Evolutionary conservation across 768 basidiomycete species (phyloP).

Genomic region (Russula vinacea): DNA sequence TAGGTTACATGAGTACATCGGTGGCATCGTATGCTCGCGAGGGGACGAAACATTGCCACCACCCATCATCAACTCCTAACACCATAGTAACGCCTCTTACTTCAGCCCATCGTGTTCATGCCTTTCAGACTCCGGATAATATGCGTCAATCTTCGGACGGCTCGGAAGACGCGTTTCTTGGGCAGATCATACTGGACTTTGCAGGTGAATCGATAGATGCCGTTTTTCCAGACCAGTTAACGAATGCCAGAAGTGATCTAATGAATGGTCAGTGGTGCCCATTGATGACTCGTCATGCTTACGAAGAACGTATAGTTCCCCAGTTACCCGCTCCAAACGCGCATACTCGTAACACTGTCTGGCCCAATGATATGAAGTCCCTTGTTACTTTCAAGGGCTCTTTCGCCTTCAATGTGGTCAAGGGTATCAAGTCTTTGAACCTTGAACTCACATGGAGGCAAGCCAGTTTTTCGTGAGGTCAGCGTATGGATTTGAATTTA

Average conservation of each 20-base stretch:
- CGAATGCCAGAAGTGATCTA: neutral
- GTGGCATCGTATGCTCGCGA: neutral
- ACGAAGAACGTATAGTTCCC: slow-evolving; percentile 18
- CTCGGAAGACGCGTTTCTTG: slow-evolving; percentile 12
- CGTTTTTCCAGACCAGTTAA: slow-evolving; percentile 10
- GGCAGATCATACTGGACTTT: slow-evolving; percentile 1
- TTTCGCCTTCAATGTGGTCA: slow-evolving; percentile 6
- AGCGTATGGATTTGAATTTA: slow-evolving; percentile 1
- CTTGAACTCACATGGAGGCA: slow-evolving; percentile 28
- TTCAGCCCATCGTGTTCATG: neutral
- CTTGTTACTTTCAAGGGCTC: slow-evolving; percentile 3
- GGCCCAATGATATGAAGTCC: slow-evolving; percentile 8
- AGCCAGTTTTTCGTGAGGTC: neutral
- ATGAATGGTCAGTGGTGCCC: slow-evolving; percentile 25
- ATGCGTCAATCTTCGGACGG: slow-evolving; percentile 11
- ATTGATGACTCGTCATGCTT: neutral
- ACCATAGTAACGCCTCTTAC: neutral
- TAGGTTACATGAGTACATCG: slow-evolving; percentile 21
- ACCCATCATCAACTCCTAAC: neutral
- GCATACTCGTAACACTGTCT: neutral
- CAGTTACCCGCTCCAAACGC: slow-evolving; percentile 24
- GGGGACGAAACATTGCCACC: neutral
- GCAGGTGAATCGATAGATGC: slow-evolving; percentile 11
- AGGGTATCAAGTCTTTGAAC: slow-evolving; percentile 25
- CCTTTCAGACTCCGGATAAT: neutral